phyloP scores from a whole-genome alignment of 2,329 filamentous ascomycete species.

The Alternaria postmessia region DNA sequence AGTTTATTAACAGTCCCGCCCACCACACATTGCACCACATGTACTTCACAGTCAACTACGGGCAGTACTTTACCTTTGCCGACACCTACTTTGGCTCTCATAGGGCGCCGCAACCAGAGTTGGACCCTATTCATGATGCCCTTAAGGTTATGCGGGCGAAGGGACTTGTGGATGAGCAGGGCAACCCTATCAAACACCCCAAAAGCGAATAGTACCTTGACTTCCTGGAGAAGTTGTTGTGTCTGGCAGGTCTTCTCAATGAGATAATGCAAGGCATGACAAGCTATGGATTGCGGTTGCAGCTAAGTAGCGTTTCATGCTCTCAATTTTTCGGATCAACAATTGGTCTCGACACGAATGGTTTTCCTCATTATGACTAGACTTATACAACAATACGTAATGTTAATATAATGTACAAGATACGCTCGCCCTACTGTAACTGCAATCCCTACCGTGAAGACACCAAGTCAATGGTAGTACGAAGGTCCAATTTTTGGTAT shows the following conservation, averaged over 20 bases:
- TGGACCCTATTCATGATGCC: conserved; percentile 15
- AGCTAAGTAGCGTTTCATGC: background rate
- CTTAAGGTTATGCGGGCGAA: conserved; percentile 16
- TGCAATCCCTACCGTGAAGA: background rate
- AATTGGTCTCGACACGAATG: background rate
- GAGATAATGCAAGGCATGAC: conserved; percentile 1
- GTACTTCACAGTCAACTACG: conserved; percentile 18
- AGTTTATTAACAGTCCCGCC: conserved; percentile 14
- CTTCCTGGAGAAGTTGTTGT: conserved; percentile 3
- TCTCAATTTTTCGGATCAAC: background rate
- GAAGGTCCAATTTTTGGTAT: background rate
- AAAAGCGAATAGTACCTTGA: conserved; percentile 8
- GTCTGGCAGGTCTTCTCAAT: background rate
- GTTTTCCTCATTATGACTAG: background rate
- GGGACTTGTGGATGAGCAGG: conserved; percentile 11
- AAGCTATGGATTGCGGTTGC: background rate
- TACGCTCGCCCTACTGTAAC: background rate
- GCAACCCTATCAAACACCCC: conserved; percentile 9
- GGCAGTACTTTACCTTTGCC: conserved; percentile 15
- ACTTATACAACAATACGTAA: background rate
- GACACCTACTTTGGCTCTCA: conserved; percentile 14
- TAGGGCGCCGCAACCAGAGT: conserved; percentile 7
- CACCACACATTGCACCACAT: conserved; percentile 16
- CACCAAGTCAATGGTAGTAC: background rate
- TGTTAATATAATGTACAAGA: conserved; percentile 4